Evolutionary conservation across 1,139 yeast genomes (phyloP), one percentile per base, ranked within the genome.

Genomic region (Yueomyces sp.): DNA sequence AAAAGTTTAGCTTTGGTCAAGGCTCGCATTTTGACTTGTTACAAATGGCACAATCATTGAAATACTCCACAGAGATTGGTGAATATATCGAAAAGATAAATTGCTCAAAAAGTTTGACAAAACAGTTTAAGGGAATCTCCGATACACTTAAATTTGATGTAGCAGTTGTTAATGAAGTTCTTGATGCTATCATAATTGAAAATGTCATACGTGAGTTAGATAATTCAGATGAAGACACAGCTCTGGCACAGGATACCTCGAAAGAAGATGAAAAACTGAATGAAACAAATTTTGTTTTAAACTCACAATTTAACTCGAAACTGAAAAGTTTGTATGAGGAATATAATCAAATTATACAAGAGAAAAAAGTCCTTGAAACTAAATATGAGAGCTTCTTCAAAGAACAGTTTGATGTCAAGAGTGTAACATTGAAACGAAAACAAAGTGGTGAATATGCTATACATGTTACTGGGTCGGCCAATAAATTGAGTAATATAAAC

Each of bases 1-100:
- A 81, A 51, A 65, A 75, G 42, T 60, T 76, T 41, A 62, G 69
- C 7, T 58, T 72, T 45, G 70, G 69, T 6, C 61, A 67, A 40
- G 73, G 72, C 0, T 67, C 64, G 27, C 68, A 75, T 0, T 46
- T 64, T 25, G 79, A 75, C 39, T 52, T 76, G 38, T 52, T 72
- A 2, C 63, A 68, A 19, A 52, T 73, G 4, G 69, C 76, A 0
- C 57, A 59, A 25, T 67, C 76, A 0, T 55, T 75, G 4, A 51
- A 53, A 19, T 44, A 51, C 1, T 56, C 57, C 2, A 36, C 37
- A 26, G 46, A 44, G 2, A 46, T 62, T 8, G 42, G 47, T 4
- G 36, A 33, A 0, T 43, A 42, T 27, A 27, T 59, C 3, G n/a
- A 30, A 12, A 28, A 36, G 3, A 38, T 39, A 3, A 8, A 43